phyloP scores from a whole-genome alignment of 2,329 filamentous ascomycete genomes.

The Neonectria sp. region DNA sequence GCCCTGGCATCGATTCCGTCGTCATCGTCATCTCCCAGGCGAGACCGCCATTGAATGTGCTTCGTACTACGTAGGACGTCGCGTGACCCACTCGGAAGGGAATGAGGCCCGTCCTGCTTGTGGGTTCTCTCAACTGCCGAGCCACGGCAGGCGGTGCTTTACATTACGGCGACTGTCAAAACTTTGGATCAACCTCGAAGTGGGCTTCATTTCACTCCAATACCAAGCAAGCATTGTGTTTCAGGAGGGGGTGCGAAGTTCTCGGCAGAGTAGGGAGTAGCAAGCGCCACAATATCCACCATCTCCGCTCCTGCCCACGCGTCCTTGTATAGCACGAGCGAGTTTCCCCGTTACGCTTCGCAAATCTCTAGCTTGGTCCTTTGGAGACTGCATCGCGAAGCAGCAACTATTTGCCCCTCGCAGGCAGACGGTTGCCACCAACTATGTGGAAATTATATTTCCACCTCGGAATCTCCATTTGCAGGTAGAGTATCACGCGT shows the following conservation, averaged over 20 bases:
- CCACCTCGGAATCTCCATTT: not conserved
- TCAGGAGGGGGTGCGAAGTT: slow-evolving; percentile 34
- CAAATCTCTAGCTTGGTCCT: not conserved
- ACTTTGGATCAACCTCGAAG: slow-evolving; percentile 38
- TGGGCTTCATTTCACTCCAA: slow-evolving; percentile 27
- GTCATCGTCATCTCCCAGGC: slow-evolving; percentile 18
- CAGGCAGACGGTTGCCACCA: not conserved
- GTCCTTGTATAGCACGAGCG: slow-evolving; percentile 3
- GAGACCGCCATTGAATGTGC: not conserved
- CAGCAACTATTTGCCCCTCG: slow-evolving; percentile 6
- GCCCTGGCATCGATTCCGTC: slow-evolving; percentile 12
- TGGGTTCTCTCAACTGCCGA: slow-evolving; percentile 41
- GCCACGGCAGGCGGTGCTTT: slow-evolving; percentile 34
- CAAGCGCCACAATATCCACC: slow-evolving; percentile 21
- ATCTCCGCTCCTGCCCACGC: slow-evolving; percentile 18
- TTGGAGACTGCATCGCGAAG: too few relatives aligned
- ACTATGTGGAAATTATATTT: not conserved
- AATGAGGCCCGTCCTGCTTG: slow-evolving; percentile 14
- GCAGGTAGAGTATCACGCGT: not conserved
- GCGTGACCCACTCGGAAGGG: slow-evolving; percentile 18
- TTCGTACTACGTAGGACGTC: not conserved
- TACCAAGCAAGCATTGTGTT: slow-evolving; percentile 36
- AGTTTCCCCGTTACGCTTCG: slow-evolving; percentile 1
- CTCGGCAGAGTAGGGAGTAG: slow-evolving; percentile 16
- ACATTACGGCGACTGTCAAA: slow-evolving; percentile 41